phyloP scores from a whole-genome alignment of 1,139 yeast genomes.

The Petasospora fabianii region DNA sequence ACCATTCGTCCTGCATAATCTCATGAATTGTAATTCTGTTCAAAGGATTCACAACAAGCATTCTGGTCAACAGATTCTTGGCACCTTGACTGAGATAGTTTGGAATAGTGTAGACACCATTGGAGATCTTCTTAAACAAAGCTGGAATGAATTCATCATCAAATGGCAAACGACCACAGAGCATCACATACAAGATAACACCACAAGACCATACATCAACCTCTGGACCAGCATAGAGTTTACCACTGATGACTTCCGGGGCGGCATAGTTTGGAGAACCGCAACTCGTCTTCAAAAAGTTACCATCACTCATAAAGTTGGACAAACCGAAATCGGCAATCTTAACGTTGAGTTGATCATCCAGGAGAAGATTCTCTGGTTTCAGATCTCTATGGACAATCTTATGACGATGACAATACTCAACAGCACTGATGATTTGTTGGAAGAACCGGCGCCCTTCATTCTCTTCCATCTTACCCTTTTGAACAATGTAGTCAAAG shows the following conservation, averaged over 20 bases:
- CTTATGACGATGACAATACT: conserved; percentile 95
- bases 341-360: conserved; percentile 87
- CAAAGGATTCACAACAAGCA: conserved; percentile 95
- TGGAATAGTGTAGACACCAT: conserved; percentile 93
- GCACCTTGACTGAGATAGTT: conserved; percentile 88
- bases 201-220: conserved; percentile 99
- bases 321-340: conserved; percentile 96
- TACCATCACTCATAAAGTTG: conserved; percentile 97
- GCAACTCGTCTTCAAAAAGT: conserved; percentile 90
- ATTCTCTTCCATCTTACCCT: conserved; percentile 91
- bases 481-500: conserved; percentile 92
- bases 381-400: conserved; percentile 96
- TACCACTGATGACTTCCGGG: conserved; percentile 95
- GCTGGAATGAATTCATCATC: conserved; percentile 98
- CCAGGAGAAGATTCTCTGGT: conserved; percentile 88
- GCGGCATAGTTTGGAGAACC: conserved; percentile 99
- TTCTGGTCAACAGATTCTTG: conserved; percentile 76
- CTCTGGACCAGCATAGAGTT: conserved; percentile 96
- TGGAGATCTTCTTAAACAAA: conserved; percentile 87
- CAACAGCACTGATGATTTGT: conserved; percentile 96
- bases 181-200: conserved; percentile 92
- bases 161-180: conserved; percentile 95
- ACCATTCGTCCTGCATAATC: conserved; percentile 96
- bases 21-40: conserved; percentile 94
- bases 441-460: conserved; percentile 96